Conservation (phyloP, 768 basidiomycete genomes). For the Mycena belliarum region DNA sequence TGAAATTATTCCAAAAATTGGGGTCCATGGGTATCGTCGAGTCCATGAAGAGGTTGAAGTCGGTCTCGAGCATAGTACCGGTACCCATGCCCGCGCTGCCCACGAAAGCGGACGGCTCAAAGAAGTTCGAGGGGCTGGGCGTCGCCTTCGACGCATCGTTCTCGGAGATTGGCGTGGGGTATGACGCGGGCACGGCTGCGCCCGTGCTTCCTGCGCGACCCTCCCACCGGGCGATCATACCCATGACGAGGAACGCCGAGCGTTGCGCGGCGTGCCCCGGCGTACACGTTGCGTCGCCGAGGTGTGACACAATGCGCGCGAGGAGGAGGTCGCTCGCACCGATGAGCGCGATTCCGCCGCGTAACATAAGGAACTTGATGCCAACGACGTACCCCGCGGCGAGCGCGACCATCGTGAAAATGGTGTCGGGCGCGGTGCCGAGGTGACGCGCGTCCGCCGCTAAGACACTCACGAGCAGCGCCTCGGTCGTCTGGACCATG, state of each 20-base stretch:
- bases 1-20: conserved; percentile 20
- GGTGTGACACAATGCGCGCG: conserved; percentile 27
- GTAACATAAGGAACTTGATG: conserved; percentile 37
- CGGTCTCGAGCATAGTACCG: conserved; percentile 10
- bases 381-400: conserved; percentile 38
- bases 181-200: neutral
- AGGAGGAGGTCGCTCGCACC: conserved; percentile 36
- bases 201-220: neutral
- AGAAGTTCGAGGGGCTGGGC: neutral
- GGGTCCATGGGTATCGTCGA: conserved; percentile 15
- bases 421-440: conserved; percentile 39
- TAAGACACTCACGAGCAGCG: conserved; percentile 33
- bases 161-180: conserved; percentile 19
- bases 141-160: neutral
- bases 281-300: conserved; percentile 30
- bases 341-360: conserved; percentile 29
- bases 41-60: conserved; percentile 16
- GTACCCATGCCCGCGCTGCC: neutral
- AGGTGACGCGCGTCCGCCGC: conserved; percentile 30
- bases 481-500: conserved; percentile 35
- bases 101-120: neutral
- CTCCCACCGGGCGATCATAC: conserved; percentile 22
- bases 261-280: conserved; percentile 33
- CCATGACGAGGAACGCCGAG: conserved; percentile 14
- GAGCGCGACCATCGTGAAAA: conserved; percentile 43